Conservation (phyloP, 768 basidiomycete species). For the Auricularia auricula-judae region DNA sequence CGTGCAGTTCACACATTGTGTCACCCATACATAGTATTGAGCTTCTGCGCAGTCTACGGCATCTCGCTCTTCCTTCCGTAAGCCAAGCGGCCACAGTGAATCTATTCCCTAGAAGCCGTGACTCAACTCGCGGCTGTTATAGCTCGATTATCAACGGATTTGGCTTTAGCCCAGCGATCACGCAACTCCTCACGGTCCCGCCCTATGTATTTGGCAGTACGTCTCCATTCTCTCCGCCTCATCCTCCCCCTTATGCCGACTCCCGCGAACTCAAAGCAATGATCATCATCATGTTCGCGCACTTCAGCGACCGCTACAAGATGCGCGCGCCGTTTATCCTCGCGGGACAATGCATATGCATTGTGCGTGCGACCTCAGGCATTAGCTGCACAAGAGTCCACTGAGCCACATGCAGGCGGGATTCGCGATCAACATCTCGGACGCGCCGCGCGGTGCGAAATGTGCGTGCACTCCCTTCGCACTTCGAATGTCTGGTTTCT, state of each 20-base stretch:
- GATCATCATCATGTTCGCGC: background rate
- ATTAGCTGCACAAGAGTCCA: background rate
- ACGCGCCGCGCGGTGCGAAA: background rate
- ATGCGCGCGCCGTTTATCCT: background rate
- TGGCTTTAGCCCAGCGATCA: constrained; percentile 4
- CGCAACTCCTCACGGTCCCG: constrained; percentile 8
- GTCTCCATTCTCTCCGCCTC: background rate
- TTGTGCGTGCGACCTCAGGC: background rate
- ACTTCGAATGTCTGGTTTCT: background rate
- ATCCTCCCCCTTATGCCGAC: background rate
- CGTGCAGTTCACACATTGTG: constrained; percentile 16
- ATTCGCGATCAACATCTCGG: background rate
- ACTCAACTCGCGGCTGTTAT: background rate
- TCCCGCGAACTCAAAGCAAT: background rate
- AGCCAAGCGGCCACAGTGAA: constrained; percentile 15
- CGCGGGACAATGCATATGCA: background rate
- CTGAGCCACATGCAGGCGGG: background rate
- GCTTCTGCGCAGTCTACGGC: constrained; percentile 40
- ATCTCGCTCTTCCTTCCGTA: constrained; percentile 63
- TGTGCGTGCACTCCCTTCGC: background rate
- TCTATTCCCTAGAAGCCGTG: too few relatives aligned
- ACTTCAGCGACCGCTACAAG: background rate
- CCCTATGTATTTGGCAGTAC: constrained; percentile 6
- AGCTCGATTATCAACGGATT: constrained; percentile 50
- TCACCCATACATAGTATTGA: too few relatives aligned